Percentiles rank a stretch among this genome's conserved stretches.
Conservation (phyloP, 1,284 basidiomycete genomes). For the Trametes hirsuta region DNA sequence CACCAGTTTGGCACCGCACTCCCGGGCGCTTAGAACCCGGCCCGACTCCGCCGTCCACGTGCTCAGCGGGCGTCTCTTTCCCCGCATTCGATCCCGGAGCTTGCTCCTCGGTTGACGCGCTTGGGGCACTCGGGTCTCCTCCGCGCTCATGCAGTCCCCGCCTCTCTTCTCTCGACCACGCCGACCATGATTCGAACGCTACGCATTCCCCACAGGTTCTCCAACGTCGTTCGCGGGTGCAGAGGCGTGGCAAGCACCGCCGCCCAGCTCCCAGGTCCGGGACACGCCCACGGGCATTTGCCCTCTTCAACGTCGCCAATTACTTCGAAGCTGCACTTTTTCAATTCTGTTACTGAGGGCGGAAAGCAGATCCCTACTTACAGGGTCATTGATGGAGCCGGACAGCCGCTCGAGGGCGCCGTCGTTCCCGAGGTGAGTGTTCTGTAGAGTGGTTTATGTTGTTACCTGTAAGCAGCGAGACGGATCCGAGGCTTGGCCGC, state of each 20-base stretch:
- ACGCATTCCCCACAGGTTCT: conserved; percentile 18
- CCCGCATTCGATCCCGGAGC: conserved; percentile 11
- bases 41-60: conserved; percentile 7
- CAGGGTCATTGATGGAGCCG: conserved; percentile 79
- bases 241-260: conserved; percentile 31
- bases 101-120: background rate
- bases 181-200: conserved; percentile 26
- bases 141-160: background rate
- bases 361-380: conserved; percentile 77
- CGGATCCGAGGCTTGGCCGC: too few species aligned
- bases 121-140: background rate
- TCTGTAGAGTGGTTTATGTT: background rate
- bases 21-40: background rate
- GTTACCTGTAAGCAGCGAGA: background rate
- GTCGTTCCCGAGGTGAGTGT: conserved; percentile 67
- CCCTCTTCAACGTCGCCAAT: conserved; percentile 70
- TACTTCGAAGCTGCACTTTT: conserved; percentile 69
- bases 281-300: conserved; percentile 36
- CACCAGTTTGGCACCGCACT: background rate
- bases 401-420: conserved; percentile 72
- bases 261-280: conserved; percentile 26
- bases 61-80: conserved; percentile 1
- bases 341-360: conserved; percentile 71
- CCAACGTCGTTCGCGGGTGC: conserved; percentile 16
- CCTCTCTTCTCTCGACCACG: conserved; percentile 5